Conservation (phyloP, 2,329 filamentous ascomycete genomes). For the Rachicladosporium sp. region DNA sequence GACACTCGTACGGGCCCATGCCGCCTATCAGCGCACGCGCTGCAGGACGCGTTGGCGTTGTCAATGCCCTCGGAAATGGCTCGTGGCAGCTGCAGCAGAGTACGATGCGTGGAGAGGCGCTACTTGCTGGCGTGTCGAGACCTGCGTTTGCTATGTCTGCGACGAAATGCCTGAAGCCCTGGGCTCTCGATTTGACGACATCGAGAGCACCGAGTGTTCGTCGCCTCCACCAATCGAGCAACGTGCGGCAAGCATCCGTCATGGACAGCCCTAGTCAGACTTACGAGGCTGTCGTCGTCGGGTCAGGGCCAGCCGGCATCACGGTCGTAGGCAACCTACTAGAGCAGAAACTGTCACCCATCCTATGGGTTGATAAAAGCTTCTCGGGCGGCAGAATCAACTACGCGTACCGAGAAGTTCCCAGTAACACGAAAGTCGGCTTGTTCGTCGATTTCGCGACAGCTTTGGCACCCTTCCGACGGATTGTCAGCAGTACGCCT, state of each 20-base stretch:
- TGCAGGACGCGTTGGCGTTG: too few species aligned
- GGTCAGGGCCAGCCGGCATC: slow-evolving; percentile 47
- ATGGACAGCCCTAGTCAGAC: slow-evolving; percentile 2
- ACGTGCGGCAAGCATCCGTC: not conserved
- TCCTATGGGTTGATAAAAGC: slow-evolving; percentile 47
- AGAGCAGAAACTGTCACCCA: slow-evolving; percentile 38
- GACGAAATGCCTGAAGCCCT: too few species aligned
- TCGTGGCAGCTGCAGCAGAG: too few species aligned
- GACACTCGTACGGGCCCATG: too few species aligned
- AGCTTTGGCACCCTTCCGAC: slow-evolving; percentile 40
- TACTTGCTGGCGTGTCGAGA: too few species aligned
- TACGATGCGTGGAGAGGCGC: too few species aligned
- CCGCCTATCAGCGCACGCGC: too few species aligned
- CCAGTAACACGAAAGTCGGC: slow-evolving; percentile 50
- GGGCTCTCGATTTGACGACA: too few species aligned
- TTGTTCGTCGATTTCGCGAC: slow-evolving; percentile 47
- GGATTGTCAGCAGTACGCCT: slow-evolving; percentile 36
- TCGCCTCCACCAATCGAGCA: too few species aligned
- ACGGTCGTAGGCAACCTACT: slow-evolving; percentile 50
- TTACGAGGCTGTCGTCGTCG: slow-evolving; percentile 46
- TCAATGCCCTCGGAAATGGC: too few species aligned
- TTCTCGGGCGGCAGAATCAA: slow-evolving; percentile 36
- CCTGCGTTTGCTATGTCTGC: too few species aligned
- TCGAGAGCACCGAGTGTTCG: too few species aligned
- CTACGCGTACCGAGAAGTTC: slow-evolving; percentile 48